phyloP scores from a whole-genome alignment of 129 eudicot genomes.

The Kitagawia praeruptora region DNA sequence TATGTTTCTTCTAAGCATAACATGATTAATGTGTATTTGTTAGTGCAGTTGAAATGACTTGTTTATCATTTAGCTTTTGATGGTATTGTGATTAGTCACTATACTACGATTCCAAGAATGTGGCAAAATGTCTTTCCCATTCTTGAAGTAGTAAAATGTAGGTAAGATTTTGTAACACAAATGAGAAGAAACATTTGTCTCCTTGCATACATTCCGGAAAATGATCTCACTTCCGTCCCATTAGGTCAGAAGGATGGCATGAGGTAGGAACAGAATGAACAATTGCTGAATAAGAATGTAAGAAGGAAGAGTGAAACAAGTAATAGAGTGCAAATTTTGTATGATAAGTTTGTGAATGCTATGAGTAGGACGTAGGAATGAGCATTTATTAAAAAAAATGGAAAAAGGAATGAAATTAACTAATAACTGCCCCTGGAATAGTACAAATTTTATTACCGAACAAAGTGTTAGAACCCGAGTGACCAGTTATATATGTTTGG shows the following conservation, averaged over 20 bases:
- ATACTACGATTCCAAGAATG: neutral
- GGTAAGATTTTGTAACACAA: neutral
- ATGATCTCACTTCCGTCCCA: neutral
- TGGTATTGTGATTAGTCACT: constrained; percentile 12
- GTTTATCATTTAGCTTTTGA: constrained; percentile 10
- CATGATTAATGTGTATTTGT: neutral
- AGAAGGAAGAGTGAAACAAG: neutral
- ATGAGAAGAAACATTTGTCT: neutral
- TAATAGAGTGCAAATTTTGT: neutral
- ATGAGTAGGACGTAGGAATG: neutral
- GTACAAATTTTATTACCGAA: neutral
- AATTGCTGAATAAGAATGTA: neutral
- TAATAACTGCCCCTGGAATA: neutral
- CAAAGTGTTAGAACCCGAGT: neutral
- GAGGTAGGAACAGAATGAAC: neutral
- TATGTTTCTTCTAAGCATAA: neutral
- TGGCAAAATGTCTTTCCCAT: neutral
- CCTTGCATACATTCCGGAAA: neutral
- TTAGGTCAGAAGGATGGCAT: neutral
- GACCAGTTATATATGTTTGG: neutral
- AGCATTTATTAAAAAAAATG: neutral
- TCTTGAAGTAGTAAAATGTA: neutral
- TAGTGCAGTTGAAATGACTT: constrained; percentile 4
- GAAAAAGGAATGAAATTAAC: neutral
- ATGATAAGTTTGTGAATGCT: neutral